Base-by-base conservation (phyloP, 108 stramenopile genomes). In the Seminavis robusta region DNA sequence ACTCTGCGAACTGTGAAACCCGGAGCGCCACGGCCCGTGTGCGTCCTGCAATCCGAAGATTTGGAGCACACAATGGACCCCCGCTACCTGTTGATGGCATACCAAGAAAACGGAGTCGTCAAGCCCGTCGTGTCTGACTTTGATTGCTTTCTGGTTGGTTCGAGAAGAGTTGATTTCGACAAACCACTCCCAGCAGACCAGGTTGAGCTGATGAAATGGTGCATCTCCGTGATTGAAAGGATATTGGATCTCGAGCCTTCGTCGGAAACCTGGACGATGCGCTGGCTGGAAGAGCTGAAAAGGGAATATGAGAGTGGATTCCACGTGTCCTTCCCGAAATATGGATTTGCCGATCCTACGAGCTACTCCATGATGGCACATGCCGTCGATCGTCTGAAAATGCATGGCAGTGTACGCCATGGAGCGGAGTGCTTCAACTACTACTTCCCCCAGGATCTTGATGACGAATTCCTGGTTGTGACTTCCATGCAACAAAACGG, bases 341-440 rank as follows among this genome's bases (percentile, higher is more conserved):
- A 60, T 39, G 82, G 82, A 9, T 79, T 73, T 19, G 77, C 78
- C 20, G 83, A 84, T 37, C 71, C 78, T n/a, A 63, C 55, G 37
- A 62, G 67, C 1, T 79, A 79, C 47, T 49, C 71, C 30, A 69
- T 79, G 29, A 76, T 83, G 58, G 77, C 76, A 55, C 31, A 58
- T 25, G 77, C 66, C 1, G 77, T 69, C 1, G 51, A 65, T 42
- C 55, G 67, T 6, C 61, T 79, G 1, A 42, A 47, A 10, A 59
- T 45, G 13, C 67, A 67, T 11, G 81, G 81, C 19, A 56, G 67
- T 45, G 81, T 83, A 2, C 64, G 81, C 0, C 81, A 83, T 49
- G 81, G 81, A 10, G 76, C 81, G 2, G 81, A 83, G 42, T 83
- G 76, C 34, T 83, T 79, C 72, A 83, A 83, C 52, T 76, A 42